Conservation (phyloP, 495 filamentous ascomycete species). For the Trichoderma gamsii region DNA sequence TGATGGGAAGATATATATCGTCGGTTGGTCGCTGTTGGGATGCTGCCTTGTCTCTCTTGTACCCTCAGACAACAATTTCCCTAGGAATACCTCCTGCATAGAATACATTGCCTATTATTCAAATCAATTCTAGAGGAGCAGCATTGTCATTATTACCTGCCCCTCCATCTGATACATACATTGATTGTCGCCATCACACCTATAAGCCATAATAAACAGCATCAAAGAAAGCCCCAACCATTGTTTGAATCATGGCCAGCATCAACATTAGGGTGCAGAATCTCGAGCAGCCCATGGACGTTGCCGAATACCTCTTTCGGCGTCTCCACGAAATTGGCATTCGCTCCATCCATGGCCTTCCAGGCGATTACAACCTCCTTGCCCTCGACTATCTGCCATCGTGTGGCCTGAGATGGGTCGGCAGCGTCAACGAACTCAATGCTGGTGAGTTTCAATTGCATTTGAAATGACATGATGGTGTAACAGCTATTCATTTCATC, state of each 20-base stretch:
- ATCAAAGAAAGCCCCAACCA: background rate
- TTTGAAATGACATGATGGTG: background rate
- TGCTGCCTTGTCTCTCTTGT: background rate
- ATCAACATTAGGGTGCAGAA: constrained; percentile 27
- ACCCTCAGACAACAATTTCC: background rate
- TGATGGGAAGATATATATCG: background rate
- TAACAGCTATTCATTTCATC: too few species aligned
- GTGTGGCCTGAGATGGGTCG: constrained; percentile 64
- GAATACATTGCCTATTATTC: too few species aligned
- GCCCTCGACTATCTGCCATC: constrained; percentile 61
- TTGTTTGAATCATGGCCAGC: constrained; percentile 25
- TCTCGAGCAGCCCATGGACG: constrained; percentile 41
- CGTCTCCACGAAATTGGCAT: constrained; percentile 65
- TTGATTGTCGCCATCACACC: too few species aligned
- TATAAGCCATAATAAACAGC: background rate
- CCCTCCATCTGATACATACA: background rate
- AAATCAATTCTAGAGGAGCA: background rate
- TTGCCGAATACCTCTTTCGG: constrained; percentile 62
- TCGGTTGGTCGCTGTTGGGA: background rate
- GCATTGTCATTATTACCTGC: background rate
- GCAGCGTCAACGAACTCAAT: constrained; percentile 77
- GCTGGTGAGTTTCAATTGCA: constrained; percentile 43
- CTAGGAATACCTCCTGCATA: too few species aligned
- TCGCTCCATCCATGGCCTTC: constrained; percentile 60
- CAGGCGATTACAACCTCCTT: constrained; percentile 73